Base-by-base conservation (phyloP, 352 stramenopile species). In the Phytophthora fragariae region DNA sequence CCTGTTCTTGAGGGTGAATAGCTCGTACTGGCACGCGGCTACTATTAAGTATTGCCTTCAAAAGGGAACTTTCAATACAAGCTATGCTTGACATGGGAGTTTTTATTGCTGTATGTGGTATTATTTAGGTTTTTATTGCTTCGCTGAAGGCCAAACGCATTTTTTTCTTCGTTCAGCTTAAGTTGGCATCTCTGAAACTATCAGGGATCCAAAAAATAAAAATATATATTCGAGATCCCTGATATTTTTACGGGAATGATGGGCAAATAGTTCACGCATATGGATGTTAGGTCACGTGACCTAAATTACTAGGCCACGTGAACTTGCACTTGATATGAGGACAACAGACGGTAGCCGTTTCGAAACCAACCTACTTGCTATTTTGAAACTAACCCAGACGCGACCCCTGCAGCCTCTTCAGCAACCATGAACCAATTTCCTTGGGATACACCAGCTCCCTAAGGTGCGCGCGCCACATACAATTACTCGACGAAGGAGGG, bases 1-100 rank as follows among this genome's bases (percentile, higher is more conserved):
- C 0, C 2, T 66, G 15, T 52, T 66, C 14, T 24, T 72, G 3
- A 62, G 53, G 57, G 47, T 62, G 0, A 72, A 67, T 57, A 47
- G 14, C 2, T 47, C 39, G 11, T 47, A 47, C 14, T 47, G 39
- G 5, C 8, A 41, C 24, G 24, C 24, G 24, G 24, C 24, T 27
- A 27, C 2, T 27, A 27, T 27, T 27, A 27, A 27, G 24, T 27
- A 27, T 27, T 27, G 24, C 24, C 24, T 27, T 27, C 24, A 27
- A 27, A 27, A 27, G 24, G 24, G 24, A 27, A 27, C 24, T 27
- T 27, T 27, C 24, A 27, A 27, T 27, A 27, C 2, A 27, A 27
- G 24, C 24, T 27, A 27, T 27, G 24, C 1, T 27, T 27, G 2
- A 27, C 24, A 27, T 27, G 24, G 24, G 2, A 27, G 2, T 27